A percentile compares a stretch with the other conserved stretches of the same genome.
These are phyloP conservation scores for Erodium texanum DNA, from an alignment of 441 rosid genomes.

Conservation along the genomic window DNA sequence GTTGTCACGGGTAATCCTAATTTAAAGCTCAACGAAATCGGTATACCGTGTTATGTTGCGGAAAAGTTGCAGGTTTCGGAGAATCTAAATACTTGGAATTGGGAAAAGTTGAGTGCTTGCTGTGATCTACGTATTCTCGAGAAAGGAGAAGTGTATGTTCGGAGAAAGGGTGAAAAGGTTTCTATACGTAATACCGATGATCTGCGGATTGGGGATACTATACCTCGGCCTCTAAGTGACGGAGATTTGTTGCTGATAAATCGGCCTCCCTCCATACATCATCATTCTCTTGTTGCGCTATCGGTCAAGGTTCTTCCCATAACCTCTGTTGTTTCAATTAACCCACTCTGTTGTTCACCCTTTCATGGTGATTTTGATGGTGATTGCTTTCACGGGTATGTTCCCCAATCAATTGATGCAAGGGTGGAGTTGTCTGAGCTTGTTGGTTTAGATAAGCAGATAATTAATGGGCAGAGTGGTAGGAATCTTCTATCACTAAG, in stretches of 20 bases:
- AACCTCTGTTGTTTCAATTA: constrained; percentile 65
- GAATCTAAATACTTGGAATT: constrained; percentile 61
- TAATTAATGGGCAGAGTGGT: constrained; percentile 69
- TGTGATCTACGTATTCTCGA: constrained; percentile 47
- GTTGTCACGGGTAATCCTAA: constrained; percentile 85
- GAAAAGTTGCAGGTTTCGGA: constrained; percentile 72
- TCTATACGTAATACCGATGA: constrained; percentile 37
- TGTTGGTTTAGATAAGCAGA: constrained; percentile 71
- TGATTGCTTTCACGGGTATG: constrained; percentile 89
- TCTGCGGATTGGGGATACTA: constrained; percentile 51
- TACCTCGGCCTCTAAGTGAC: constrained; percentile 55
- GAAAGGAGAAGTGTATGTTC: constrained; percentile 51
- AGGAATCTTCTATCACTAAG: constrained; percentile 61
- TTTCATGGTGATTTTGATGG: constrained; percentile 97
- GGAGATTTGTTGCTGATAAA: constrained; percentile 78
- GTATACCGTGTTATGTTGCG: constrained; percentile 74
- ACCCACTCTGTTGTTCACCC: constrained; percentile 82
- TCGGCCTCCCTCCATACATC: constrained; percentile 94
- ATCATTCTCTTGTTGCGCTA: constrained; percentile 80
- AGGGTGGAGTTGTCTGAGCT: constrained; percentile 81
- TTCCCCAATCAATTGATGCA: constrained; percentile 75
- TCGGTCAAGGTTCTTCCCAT: constrained; percentile 63
- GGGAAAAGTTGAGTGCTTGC: constrained; percentile 42
- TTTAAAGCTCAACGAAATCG: constrained; percentile 68
- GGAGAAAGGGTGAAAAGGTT: constrained; percentile 52